phyloP scores from a whole-genome alignment of 345 rosid genomes.

The Aegle marmelos region DNA sequence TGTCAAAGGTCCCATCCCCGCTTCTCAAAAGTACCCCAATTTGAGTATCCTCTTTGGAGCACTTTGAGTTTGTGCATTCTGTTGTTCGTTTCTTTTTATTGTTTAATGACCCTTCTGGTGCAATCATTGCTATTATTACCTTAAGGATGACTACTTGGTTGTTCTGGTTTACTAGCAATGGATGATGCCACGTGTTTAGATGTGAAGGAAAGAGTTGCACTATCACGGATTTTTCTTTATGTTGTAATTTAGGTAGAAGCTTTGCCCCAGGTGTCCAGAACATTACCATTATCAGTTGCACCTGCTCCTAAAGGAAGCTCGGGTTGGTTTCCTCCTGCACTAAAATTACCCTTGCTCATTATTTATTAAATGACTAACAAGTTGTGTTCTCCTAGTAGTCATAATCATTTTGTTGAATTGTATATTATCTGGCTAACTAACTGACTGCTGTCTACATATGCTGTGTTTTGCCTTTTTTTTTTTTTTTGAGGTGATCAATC shows the following conservation, averaged over 20 bases:
- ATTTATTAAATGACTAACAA: not conserved
- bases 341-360: not conserved
- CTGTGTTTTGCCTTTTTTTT: not conserved
- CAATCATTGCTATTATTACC: not conserved
- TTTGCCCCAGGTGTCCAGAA: conserved; percentile 25
- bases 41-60: not conserved
- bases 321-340: conserved; percentile 35
- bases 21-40: not conserved
- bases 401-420: too few relatives aligned
- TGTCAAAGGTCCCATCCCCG: not conserved
- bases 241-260: conserved; percentile 34
- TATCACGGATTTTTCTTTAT: not conserved
- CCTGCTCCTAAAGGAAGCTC: conserved; percentile 22
- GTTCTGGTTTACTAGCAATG: not conserved
- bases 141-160: not conserved
- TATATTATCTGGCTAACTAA: not conserved
- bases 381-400: not conserved
- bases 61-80: conserved; percentile 2
- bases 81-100: not conserved
- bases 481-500: not conserved
- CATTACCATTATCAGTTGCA: conserved; percentile 28
- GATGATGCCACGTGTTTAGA: not conserved
- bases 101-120: not conserved
- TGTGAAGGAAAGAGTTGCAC: not conserved
- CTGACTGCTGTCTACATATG: conserved; percentile 2